Evolutionary conservation across 2,329 filamentous ascomycete genomes (phyloP), one percentile per base, ranked within the genome.

Genomic region (Diplodia mutila): DNA sequence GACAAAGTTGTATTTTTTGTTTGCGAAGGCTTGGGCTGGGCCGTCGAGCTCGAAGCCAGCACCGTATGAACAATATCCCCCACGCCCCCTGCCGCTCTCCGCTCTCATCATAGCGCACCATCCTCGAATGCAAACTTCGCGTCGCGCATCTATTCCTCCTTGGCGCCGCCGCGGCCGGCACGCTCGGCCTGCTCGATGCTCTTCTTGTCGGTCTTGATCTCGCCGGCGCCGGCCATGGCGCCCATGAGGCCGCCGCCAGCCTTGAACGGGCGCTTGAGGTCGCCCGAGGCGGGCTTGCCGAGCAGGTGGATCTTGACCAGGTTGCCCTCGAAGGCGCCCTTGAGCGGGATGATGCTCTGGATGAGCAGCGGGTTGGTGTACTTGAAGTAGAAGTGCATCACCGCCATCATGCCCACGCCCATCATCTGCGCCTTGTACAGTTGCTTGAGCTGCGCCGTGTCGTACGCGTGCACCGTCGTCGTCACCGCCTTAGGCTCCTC

Each of bases 321-420:
- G 86, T 97, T 98, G 83, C 90, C 87, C 86, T 99, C 95, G 81
- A 99, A 87, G 54, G 93, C 94, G 78, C 91, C 87, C 90, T 99
- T 99, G 81, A 98, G 86, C 39, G 95, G 95, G 78, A 99, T 95
- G 84, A 99, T 97, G 80, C 91, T 96, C 88, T 99, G 95, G 84
- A 99, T 97, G 76, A 97, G 85, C 63, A 99, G 91, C 51, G 95
- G 95, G 89, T 98, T 99, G 84, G 94, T 98, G 90, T 98, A 99
- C 82, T 97, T 94, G 87, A 99, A 91, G 89, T 98, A 99, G 70
- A 99, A 73, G 85, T 99, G 95, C 94, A 99, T 98, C 77, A 97
- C 92, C 70, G 82, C 89, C 94, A 99, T 98, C 94, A 99, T 99
- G 80, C 87, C 94, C 68, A 99, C 86, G 69, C 95, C 95, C 92